These are phyloP conservation scores for Chaetomium sp. DNA, from an alignment of 2,329 filamentous ascomycete genomes.

Conservation along the genomic window DNA sequence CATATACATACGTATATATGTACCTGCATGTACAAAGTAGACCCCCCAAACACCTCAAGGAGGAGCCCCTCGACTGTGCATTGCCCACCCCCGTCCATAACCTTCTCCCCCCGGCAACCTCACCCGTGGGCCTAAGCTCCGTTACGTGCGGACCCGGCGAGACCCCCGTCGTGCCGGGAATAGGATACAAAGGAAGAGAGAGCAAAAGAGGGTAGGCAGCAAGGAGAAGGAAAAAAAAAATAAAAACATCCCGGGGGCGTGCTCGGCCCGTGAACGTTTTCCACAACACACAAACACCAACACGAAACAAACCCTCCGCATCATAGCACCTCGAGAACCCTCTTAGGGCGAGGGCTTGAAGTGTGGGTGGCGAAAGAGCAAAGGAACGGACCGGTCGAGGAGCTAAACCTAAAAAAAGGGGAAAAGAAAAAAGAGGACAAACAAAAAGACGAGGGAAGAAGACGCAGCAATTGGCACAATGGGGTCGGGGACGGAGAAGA, in stretches of 20 bases:
- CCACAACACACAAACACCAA: too few relatives aligned
- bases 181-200: neutral
- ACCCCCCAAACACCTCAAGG: too few relatives aligned
- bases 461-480: conserved; percentile 1
- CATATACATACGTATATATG: too few relatives aligned
- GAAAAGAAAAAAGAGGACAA: conserved; percentile 3
- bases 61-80: too few relatives aligned
- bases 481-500: conserved; percentile 5
- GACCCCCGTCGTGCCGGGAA: conserved; percentile 3
- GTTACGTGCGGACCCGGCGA: conserved; percentile 1
- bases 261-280: too few relatives aligned
- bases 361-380: neutral
- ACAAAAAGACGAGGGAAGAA: neutral
- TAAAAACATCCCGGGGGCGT: neutral
- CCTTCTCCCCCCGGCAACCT: neutral
- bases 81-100: conserved; percentile 19
- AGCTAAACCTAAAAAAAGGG: neutral
- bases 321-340: too few relatives aligned
- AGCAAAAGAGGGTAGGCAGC: neutral
- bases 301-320: too few relatives aligned
- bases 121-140: neutral
- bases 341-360: neutral
- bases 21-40: too few relatives aligned
- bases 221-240: neutral
- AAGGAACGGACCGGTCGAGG: neutral